phyloP scores from a whole-genome alignment of 1,284 basidiomycete species.

The Boletus smithii region DNA sequence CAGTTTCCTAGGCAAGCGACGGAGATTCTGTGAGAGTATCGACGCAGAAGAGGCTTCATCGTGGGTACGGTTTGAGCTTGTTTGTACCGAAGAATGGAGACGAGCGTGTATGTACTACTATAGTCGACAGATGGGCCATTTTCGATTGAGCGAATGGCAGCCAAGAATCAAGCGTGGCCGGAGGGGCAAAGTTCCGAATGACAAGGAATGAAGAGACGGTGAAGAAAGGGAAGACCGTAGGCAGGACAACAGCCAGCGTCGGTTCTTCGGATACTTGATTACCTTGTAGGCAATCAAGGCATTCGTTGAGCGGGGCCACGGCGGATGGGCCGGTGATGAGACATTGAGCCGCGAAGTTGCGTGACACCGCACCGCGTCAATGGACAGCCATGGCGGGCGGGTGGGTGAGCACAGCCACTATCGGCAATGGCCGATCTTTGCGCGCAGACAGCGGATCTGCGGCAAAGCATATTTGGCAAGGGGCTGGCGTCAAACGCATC shows the following conservation, averaged over 20 bases:
- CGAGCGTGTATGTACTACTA: no score
- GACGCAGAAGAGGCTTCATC: not conserved
- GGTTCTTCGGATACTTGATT: conserved; percentile 1
- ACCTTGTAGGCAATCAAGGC: not conserved
- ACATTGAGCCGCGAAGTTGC: not conserved
- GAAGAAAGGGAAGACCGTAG: conserved; percentile 4
- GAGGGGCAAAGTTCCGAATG: no score
- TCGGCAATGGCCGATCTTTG: conserved; percentile 20
- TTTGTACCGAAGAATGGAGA: not conserved
- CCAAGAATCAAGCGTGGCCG: not conserved
- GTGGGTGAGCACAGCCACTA: conserved; percentile 2
- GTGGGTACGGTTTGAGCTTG: not conserved
- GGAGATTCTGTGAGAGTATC: conserved; percentile 10
- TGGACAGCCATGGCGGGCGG: no score
- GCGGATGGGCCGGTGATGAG: not conserved
- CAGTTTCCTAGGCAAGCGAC: conserved; percentile 34
- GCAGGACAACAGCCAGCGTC: conserved; percentile 14
- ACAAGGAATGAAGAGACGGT: no score
- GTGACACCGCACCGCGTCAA: no score
- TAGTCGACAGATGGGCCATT: no score
- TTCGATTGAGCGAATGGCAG: no score
- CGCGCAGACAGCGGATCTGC: conserved; percentile 24
- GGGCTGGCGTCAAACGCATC: conserved; percentile 10
- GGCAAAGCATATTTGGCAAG: not conserved
- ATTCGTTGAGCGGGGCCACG: no score